Evolutionary conservation across 441 rosid genomes (phyloP), one percentile per base, ranked within the genome.

Genomic region (Populus trichocarpa): DNA sequence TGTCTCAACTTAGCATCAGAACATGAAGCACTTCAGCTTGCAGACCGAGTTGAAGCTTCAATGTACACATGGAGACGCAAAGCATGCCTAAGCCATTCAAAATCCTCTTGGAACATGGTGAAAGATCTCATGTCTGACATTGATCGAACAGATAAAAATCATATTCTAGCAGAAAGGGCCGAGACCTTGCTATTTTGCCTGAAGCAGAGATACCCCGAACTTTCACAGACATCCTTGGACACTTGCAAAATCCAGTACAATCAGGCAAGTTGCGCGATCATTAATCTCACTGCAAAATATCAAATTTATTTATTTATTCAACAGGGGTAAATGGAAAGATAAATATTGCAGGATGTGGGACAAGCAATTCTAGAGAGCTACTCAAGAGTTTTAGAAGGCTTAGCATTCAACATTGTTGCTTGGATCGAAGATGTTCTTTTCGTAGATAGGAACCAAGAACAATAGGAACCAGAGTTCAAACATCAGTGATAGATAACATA

Each of bases 1-100:
- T 91, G 94, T 82, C 93, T 97, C 67, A 98, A 91, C 77, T 82
- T 95, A 74, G 88, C 94, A 71, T 95, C 99, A 65, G 99, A 97
- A 82, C 98, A 93, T 80, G 97, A 92, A 82, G 98, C 99, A 64
- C 85, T 91, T n/a, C 99, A 93, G 89, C 91, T 93, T 69, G 99
- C 99, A 50, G 97, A 97, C 86, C 82, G 92, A 76, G 91, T 92
- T 2, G 99, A 95, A 78, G 91, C 98, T 70, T 91, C 99, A 0
- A 89, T 93, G 79, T 93, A 97, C 79, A 77, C 87, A 10, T 97
- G 97, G 98, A 90, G 84, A 77, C 96, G 96, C 6, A 86, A 89
- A 79, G 86, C 86, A n/a, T 86, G 89, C 81, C 65, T 88, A 42
- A 71, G 83, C 42, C 84, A 78, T 74, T 84, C 97, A n/a, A 92